Conservation (phyloP, 2,329 filamentous ascomycete species). For the Magnaporthiopsis incrustans region DNA sequence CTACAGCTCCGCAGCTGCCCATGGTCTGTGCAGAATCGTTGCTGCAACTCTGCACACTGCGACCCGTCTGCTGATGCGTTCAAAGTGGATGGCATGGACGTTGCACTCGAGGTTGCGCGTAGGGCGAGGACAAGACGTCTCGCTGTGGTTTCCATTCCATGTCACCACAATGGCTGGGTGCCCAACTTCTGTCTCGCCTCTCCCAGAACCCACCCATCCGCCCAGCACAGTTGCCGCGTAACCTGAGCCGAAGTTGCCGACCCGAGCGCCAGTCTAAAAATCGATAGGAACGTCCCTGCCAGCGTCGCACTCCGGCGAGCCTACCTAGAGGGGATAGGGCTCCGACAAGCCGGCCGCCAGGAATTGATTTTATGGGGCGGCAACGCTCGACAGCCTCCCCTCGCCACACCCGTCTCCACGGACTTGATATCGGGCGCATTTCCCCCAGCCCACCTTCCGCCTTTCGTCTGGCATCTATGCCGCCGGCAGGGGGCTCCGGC, state of each 20-base stretch:
- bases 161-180: neutral
- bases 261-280: neutral
- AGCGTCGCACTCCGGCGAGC: neutral
- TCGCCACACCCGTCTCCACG: too few relatives aligned
- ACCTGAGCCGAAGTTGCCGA: neutral
- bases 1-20: too few relatives aligned
- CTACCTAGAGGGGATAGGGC: neutral
- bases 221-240: neutral
- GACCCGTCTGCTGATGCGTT: too few relatives aligned
- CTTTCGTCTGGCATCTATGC: neutral
- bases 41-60: too few relatives aligned
- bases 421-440: neutral
- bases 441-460: too few relatives aligned
- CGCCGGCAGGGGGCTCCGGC: neutral
- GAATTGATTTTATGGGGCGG: neutral
- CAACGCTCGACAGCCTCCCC: neutral
- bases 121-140: neutral
- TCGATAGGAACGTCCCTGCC: neutral
- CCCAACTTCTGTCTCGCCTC: neutral
- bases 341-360: neutral
- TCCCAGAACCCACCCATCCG: neutral
- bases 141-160: too few relatives aligned
- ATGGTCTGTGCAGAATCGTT: too few relatives aligned
- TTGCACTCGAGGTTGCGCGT: too few relatives aligned
- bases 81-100: too few relatives aligned